Evolutionary conservation across 225 moss, liverwort and hornwort genomes (phyloP).

Genomic region (Ulota crispa): DNA sequence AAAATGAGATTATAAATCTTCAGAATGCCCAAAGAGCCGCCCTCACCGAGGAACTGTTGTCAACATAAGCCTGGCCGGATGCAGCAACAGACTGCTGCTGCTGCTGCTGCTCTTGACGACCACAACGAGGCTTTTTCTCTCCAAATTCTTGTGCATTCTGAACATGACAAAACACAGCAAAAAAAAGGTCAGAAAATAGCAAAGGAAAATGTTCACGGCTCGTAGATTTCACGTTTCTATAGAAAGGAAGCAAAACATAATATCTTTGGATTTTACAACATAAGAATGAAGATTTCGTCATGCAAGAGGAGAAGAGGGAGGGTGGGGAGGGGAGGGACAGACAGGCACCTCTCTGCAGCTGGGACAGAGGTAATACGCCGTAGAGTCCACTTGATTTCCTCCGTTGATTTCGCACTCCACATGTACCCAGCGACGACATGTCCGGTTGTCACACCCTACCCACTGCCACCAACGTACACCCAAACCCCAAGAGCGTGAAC

Average conservation of each 20-base stretch:
- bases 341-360: slow-evolving; percentile 85
- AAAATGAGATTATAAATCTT: too few species aligned
- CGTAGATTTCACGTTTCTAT: not conserved
- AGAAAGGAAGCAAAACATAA: too few species aligned
- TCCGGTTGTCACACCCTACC: slow-evolving; percentile 99
- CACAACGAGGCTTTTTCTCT: slow-evolving; percentile 75
- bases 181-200: not conserved
- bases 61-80: slow-evolving; percentile 55
- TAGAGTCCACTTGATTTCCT: slow-evolving; percentile 93
- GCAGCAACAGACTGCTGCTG: slow-evolving; percentile 22
- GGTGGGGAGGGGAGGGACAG: too few species aligned
- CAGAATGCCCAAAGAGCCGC: not conserved
- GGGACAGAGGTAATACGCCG: slow-evolving; percentile 92
- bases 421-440: slow-evolving; percentile 99
- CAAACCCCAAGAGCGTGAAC: slow-evolving; percentile 19
- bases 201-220: not conserved
- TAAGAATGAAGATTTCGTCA: not conserved
- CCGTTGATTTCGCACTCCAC: slow-evolving; percentile 89
- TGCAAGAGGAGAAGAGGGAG: too few species aligned
- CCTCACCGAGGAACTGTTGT: slow-evolving; percentile 76
- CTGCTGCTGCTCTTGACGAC: slow-evolving; percentile 65
- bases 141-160: slow-evolving; percentile 86
- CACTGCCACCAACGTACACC: slow-evolving; percentile 53
- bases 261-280: not conserved
- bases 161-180: not conserved